Evolutionary conservation across 2,329 filamentous ascomycete species (phyloP), one percentile per base, ranked within the genome.

Genomic region (Pyricularia pennisetigena): DNA sequence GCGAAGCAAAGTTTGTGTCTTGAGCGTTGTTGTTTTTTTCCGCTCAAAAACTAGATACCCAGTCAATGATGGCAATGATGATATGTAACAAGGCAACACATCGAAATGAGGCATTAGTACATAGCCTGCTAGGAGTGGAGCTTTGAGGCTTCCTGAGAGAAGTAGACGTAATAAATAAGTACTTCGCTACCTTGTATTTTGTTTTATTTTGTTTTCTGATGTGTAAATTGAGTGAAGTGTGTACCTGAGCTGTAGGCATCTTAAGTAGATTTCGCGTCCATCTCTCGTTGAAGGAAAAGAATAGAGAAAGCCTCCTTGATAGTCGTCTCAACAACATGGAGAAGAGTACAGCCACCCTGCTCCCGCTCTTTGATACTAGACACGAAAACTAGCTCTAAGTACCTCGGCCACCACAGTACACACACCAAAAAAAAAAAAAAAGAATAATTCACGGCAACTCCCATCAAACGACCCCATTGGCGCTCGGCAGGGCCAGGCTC

Each of bases 401-500:
- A n/a, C n/a, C n/a, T n/a, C n/a, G n/a, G n/a, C n/a, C n/a, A n/a
- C n/a, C n/a, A n/a, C n/a, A n/a, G 1, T 6, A 16, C 7, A n/a
- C 14, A n/a, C 4, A 20, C 41, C 41, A 9, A 16, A 54, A 6
- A 3, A 49, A 5, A 20, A 20, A 16, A 54, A 9, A n/a, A 54
- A n/a, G 16, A 1, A 2, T 8, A n/a, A n/a, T n/a, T n/a, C n/a
- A n/a, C 20, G 20, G 28, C 29, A 6, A 2, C 8, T 29, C 29
- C 29, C 59, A 26, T 63, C 59, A 26, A 41, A 28, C 24, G 3
- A 14, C 59, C 5, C 59, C 24, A 23, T 54, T 63, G 12, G 61
- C n/a, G 28, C 24, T 54, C 49, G 63, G 71, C 66, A 76, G 76
- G 69, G 79, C 75, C 64, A 90, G 77, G 72, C 86, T 82, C 62